Evolutionary conservation across 768 basidiomycete species (phyloP), one percentile per base, ranked within the genome.

Genomic region (Russula foetens): DNA sequence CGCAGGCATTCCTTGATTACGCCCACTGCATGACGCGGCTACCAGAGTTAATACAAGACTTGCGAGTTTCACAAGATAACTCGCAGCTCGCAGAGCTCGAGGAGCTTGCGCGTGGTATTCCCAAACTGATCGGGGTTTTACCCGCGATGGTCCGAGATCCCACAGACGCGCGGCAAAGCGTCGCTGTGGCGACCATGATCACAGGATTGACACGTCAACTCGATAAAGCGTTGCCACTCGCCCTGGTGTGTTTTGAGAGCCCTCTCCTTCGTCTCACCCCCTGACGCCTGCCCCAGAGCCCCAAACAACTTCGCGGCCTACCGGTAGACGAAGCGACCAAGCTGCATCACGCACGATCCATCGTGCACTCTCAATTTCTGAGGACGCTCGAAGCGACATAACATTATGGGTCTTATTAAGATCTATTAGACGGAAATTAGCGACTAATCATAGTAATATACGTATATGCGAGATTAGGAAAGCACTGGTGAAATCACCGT

Each of bases 111-210:
- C 80, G 83, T 43, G 75, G 74, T 23, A 77, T 86, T 46, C 86
- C 88, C 1, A 83, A 78, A 66, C 74, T 91, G 31, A 83, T 93
- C 56, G 77, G 77, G 4, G 72, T 84, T 29, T 73, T 92, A 1
- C 89, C 91, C 0, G 85, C 88, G 62, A 76, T 90, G 5, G 73
- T 91, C 29, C 76, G 75, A 56, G 77, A 86, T 53, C 74, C 76
- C 26, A 71, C 73, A 43, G 83, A 91, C 65, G 71, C 77, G n/a
- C 76, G 85, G 54, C 87, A 90, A 71, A 79, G 75, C 56, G 85
- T 85, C 11, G 88, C 89, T 5, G 68, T 89, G 48, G 80, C 85
- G 28, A 84, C 84, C 66, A 92, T 92, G 86, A 79, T 84, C 49
- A 75, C 80, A 3, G 76, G 78, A n/a, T 68, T 92, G 60, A 77